Evolutionary conservation across 228 moss, liverwort and hornwort genomes (phyloP), one percentile per base, ranked within the genome.

Genomic region (Sphagnum fallax): DNA sequence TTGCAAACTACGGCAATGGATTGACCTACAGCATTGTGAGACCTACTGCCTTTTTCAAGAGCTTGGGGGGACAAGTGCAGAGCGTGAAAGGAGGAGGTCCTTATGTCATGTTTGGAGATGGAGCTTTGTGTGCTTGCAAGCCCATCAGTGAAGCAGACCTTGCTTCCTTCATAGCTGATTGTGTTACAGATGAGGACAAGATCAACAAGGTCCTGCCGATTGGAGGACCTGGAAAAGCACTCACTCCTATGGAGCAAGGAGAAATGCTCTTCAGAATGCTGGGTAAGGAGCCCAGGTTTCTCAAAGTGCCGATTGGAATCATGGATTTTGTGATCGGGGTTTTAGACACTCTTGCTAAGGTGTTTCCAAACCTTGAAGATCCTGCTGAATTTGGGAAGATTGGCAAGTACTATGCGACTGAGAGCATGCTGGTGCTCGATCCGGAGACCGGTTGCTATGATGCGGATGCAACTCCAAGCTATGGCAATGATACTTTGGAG

Each of bases 21-120:
- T 64, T 89, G 52, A 90, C 91, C 0, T 98, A 90, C 79, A 90
- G 86, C 77, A 84, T 98, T 66, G 97, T 93, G 55, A 77, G 97
- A 4, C 97, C 97, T 4, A 98, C 97, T 49, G 97, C 97, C 2
- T 98, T 93, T 69, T 98, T 98, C 84, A 98, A 98, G 87, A 98
- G 97, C 71, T 71, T 98, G 63, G 97, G 91, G 11, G 97, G 97
- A 51, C 97, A 98, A 76, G 90, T 98, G 76, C 83, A 90, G 74
- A 88, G 87, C 48, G 91, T 98, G 55, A 87, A 93, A 82, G 93
- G 93, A 70, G 97, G 97, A 10, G 93, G 93, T 13, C 97, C 97
- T 1, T 98, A 84, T 68, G 90, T 98, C 15, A 93, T 98, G 97
- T 98, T 98, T 74, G 97, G 97, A 67, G 91, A 98, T 64, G 97